Conservation (phyloP, 176 grass and related monocot genomes). For the Carex pumila region DNA sequence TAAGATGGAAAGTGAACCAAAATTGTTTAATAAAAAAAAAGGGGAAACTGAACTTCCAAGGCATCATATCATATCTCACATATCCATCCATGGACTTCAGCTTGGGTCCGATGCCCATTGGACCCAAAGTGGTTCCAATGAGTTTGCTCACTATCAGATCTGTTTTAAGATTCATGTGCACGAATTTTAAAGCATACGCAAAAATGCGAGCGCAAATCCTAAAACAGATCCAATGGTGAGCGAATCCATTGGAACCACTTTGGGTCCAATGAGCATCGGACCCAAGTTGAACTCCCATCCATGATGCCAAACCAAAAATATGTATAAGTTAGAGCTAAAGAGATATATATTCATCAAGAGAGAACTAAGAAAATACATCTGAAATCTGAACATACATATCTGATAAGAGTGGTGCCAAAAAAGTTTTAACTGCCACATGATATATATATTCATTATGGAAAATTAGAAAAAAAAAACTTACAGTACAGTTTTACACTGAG, state of each 20-base stretch:
- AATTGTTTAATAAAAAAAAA: not conserved
- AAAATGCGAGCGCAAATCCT: too few relatives aligned
- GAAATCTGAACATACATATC: not conserved
- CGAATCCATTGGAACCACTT: too few relatives aligned
- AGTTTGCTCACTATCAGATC: too few relatives aligned
- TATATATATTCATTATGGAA: not conserved
- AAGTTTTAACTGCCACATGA: constrained; percentile 26
- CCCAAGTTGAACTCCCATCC: too few relatives aligned
- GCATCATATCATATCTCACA: not conserved
- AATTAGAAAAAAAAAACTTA: constrained; percentile 1
- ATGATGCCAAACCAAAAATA: not conserved
- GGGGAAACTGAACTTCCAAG: not conserved
- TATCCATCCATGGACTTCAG: too few relatives aligned
- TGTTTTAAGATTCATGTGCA: too few relatives aligned
- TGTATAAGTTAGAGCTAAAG: not conserved
- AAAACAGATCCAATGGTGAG: too few relatives aligned
- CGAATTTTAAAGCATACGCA: too few relatives aligned
- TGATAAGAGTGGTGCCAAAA: constrained; percentile 27
- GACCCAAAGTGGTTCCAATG: too few relatives aligned
- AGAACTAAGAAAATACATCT: constrained; percentile 6
- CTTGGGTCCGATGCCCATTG: too few relatives aligned
- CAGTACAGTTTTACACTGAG: not conserved
- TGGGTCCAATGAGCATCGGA: too few relatives aligned
- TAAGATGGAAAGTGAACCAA: constrained; percentile 8
- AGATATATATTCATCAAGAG: not conserved